Base-by-base conservation (phyloP, 2,329 filamentous ascomycete genomes). In the Aphanocladium album region DNA sequence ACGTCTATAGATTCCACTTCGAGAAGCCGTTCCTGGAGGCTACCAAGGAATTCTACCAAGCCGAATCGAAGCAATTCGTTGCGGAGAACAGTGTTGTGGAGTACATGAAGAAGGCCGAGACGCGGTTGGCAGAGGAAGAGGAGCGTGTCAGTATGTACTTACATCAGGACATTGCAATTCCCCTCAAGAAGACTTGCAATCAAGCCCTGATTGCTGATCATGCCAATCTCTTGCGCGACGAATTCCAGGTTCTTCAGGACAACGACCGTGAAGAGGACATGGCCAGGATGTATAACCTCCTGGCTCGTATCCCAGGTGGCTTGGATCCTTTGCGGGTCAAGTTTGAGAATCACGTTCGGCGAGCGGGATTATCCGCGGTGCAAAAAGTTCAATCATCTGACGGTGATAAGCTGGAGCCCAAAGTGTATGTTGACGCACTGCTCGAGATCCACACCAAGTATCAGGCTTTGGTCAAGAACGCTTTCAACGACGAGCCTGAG, bases 51-150 rank as follows among this genome's bases (percentile, higher is more conserved):
- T 99, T 96, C 77, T 99, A 99, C 74, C 83, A 91, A 67, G 87
- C 89, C 50, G 96, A 99, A 74, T 98, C 95, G 21, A 91, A 91
- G 68, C 89, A 92, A 64, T 99, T 99, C 71, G 86, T 99, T 37
- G 90, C 92, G 12, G 93, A 98, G 74, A 99, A 99, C 73, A 96
- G 90, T 64, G 92, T 99, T 4, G 93, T 99, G 37, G 95, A 99
- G 72, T 99, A 98, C 77, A 98, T 99, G 95, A 98, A 98, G 81
- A 99, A 99, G 83, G 96, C 95, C 0, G 93, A 98, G 76, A 77
- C 86, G 46, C 88, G 95, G 35, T 77, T 99, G 63, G 86, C 91
- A 8, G 95, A 99, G 75, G 95, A 99, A 75, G 95, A 96, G 77
- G 91, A 93, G 71, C 90, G 95, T 27, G 95, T 99, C 11, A 87